phyloP scores from a whole-genome alignment of 345 rosid genomes.

The Hypericum perforatum region DNA sequence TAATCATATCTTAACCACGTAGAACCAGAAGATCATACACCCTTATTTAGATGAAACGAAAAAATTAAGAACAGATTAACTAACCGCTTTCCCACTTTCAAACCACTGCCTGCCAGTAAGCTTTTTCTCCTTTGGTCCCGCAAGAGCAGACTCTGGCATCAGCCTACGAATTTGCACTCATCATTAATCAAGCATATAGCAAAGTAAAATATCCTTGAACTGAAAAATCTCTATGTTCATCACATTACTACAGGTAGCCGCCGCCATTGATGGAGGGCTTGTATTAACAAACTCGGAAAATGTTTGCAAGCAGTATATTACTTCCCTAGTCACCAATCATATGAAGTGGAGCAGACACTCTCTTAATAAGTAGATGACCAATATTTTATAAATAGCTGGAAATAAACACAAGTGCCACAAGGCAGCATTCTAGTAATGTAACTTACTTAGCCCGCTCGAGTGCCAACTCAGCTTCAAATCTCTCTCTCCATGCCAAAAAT shows the following conservation, averaged over 20 bases:
- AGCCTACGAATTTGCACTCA: slow-evolving; percentile 31
- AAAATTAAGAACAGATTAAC: neutral
- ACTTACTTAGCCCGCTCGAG: slow-evolving; percentile 96
- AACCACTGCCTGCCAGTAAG: slow-evolving; percentile 92
- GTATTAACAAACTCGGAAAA: too few relatives aligned
- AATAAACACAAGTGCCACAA: neutral
- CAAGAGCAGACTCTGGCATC: slow-evolving; percentile 88
- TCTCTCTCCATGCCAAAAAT: slow-evolving; percentile 92
- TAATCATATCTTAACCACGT: too few relatives aligned
- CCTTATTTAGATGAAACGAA: too few relatives aligned
- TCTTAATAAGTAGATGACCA: neutral
- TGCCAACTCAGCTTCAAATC: slow-evolving; percentile 94
- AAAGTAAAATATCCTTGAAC: too few relatives aligned
- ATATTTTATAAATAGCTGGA: neutral
- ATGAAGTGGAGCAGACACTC: too few relatives aligned
- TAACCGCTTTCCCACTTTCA: slow-evolving; percentile 78
- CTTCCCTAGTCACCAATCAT: too few relatives aligned
- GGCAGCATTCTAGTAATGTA: neutral
- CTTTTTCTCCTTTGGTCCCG: slow-evolving; percentile 70
- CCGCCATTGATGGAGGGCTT: too few relatives aligned
- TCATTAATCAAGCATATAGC: slow-evolving; percentile 1
- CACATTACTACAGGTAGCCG: too few relatives aligned
- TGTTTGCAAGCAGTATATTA: too few relatives aligned
- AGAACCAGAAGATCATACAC: too few relatives aligned
- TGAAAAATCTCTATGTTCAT: too few relatives aligned